These are phyloP conservation scores for Tetragonia tetragonoides DNA, from an alignment of 148 eudicot species.

Conservation along the genomic window DNA sequence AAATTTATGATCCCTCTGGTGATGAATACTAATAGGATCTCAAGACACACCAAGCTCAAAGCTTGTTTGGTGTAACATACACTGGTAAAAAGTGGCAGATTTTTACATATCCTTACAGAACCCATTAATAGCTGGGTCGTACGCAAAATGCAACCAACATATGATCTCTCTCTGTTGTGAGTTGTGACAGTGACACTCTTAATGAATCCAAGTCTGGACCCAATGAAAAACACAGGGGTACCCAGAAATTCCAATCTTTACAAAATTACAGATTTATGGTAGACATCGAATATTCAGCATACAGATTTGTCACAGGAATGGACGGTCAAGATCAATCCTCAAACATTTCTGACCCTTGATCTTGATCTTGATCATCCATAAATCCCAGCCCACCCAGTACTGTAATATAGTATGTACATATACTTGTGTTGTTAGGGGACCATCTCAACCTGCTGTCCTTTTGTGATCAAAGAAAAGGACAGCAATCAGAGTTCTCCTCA, in stretches of 20 bases:
- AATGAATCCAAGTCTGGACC: conserved; percentile 24
- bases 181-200: conserved; percentile 17
- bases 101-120: no score
- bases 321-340: conserved; percentile 30
- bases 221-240: neutral
- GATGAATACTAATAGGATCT: neutral
- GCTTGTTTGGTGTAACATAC: neutral
- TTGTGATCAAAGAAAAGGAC: conserved; percentile 17
- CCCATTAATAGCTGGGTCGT: no score
- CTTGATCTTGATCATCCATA: conserved; percentile 10
- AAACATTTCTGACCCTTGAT: neutral
- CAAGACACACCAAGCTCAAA: neutral
- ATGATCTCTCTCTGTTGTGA: neutral
- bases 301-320: conserved; percentile 32
- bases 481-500: conserved; percentile 2
- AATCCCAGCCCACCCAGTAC: conserved; percentile 11
- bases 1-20: no score
- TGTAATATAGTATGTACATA: no score
- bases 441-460: conserved; percentile 25
- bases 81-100: no score
- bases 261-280: conserved; percentile 21
- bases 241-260: conserved; percentile 13
- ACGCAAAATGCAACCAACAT: conserved; percentile 25
- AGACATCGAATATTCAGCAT: conserved; percentile 43
- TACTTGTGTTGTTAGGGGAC: conserved; percentile 3